These are phyloP conservation scores for Aspergillus puulaauensis DNA, from an alignment of 2,329 filamentous ascomycete genomes.

Conservation along the genomic window DNA sequence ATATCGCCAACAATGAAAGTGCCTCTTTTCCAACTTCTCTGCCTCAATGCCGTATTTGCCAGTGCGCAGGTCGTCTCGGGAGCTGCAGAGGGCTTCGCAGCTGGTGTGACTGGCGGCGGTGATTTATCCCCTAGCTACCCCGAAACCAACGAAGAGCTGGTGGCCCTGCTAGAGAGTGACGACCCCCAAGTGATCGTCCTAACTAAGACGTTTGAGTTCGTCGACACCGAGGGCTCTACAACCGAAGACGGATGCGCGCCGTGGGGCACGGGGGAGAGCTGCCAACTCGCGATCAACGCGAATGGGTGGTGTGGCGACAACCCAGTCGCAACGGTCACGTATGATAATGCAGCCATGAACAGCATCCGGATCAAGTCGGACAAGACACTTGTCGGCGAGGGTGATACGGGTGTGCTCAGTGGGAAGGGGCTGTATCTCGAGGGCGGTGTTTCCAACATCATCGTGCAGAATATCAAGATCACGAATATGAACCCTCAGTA, in stretches of 20 bases:
- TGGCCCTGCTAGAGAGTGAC: slow-evolving; percentile 57
- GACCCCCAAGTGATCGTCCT: slow-evolving; percentile 57
- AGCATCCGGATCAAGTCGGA: slow-evolving; percentile 57
- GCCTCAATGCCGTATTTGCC: background rate
- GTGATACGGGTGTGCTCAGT: slow-evolving; percentile 55
- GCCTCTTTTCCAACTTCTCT: no score
- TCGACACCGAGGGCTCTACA: slow-evolving; percentile 34
- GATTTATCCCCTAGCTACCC: slow-evolving; percentile 55
- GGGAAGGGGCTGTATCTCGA: slow-evolving; percentile 57
- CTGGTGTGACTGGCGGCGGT: slow-evolving; percentile 63
- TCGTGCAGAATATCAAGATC: slow-evolving; percentile 48
- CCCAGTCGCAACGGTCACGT: slow-evolving; percentile 40
- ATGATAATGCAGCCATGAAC: slow-evolving; percentile 52
- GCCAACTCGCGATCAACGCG: slow-evolving; percentile 62
- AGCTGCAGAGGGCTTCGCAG: slow-evolving; percentile 49
- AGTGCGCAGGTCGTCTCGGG: slow-evolving; percentile 13
- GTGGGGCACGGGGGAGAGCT: slow-evolving; percentile 53
- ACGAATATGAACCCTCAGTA: slow-evolving; percentile 57
- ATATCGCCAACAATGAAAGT: no score
- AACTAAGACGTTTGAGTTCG: slow-evolving; percentile 23
- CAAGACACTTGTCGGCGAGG: slow-evolving; percentile 58
- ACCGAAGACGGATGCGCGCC: slow-evolving; percentile 56
- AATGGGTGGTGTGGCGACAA: slow-evolving; percentile 54
- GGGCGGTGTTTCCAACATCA: slow-evolving; percentile 54
- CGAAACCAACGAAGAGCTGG: slow-evolving; percentile 56